Base-by-base conservation (phyloP, 108 stramenopile species). In the Cyclostephanos tholiformis region DNA sequence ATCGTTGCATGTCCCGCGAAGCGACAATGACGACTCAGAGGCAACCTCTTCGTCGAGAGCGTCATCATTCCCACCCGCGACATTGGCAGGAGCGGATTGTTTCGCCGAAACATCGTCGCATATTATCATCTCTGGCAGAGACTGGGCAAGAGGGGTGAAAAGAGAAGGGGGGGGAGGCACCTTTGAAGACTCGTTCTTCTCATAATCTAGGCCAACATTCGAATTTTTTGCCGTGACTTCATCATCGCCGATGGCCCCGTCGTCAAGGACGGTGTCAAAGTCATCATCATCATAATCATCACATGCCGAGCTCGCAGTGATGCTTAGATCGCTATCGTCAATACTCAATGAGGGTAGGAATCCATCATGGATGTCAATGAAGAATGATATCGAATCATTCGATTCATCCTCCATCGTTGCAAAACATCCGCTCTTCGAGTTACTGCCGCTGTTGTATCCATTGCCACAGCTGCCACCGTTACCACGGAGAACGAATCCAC, bases 251-350 rank as follows among this genome's bases (percentile, higher is more conserved):
- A 1, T 13, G 53, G 14, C n/a, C 11, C 26, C 50, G 13, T 22
- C 67, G 23, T 35, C 56, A 26, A 23, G 26, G 26, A 26, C 9
- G 19, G 14, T 0, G 53, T 57, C 29, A 14, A 38, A 51, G 27
- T 68, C 49, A 8, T 51, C 43, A 12, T 38, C 6, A 19, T 30
- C 57, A 4, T 58, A 41, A 17, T 69, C 63, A 3, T 20, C n/a
- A 11, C 16, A 25, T 13, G 30, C 4, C 63, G 48, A 53, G 49
- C 67, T 69, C 7, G 67, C 67, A 36, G 67, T 69, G 11, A 38
- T 52, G 30, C 67, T 69, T 36, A 69, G 55, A 38, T 50, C 44
- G 30, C 53, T 69, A 27, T 41, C 67, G 19, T 53, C 10, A 7
- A 69, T 38, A 32, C 46, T 49, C 32, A 25, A 25, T 2, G 67